A percentile compares a stretch with the other conserved stretches of the same genome.
Conservation (phyloP, 805 yeast genomes). For the Candida patagonica region DNA sequence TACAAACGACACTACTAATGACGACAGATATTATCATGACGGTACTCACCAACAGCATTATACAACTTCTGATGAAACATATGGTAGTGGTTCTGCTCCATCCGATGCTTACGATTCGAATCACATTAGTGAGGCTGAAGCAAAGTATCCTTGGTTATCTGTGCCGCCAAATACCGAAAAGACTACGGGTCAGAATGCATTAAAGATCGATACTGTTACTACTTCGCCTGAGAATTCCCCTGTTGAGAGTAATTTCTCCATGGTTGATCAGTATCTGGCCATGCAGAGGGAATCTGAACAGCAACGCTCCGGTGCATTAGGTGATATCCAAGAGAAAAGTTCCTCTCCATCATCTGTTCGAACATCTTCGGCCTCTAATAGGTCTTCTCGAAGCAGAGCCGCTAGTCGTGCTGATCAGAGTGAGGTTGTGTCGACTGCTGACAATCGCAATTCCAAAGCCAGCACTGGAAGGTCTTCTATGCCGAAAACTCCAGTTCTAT, state of each 20-base stretch:
- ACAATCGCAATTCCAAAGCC: not conserved
- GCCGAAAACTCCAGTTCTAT: conserved; percentile 4
- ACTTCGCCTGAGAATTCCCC: not conserved
- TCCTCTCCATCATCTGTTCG: not conserved
- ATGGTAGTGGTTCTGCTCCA: too few species aligned
- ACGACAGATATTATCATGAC: too few species aligned
- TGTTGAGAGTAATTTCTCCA: not conserved
- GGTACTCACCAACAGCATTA: too few species aligned
- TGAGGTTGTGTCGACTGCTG: conserved; percentile 1
- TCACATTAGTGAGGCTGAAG: too few species aligned
- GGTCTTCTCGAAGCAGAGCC: conserved; percentile 17
- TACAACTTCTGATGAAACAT: too few species aligned
- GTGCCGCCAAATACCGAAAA: too few species aligned
- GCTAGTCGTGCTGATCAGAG: conserved; percentile 17
- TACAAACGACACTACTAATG: too few species aligned
- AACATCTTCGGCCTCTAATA: conserved; percentile 7
- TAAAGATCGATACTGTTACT: not conserved
- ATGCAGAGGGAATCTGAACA: conserved; percentile 2
- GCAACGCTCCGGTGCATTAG: not conserved
- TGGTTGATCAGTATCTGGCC: conserved; percentile 5
- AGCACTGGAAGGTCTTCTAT: not conserved
- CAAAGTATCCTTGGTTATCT: too few species aligned
- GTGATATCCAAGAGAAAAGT: not conserved
- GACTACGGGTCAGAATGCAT: too few species aligned
- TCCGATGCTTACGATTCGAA: too few species aligned